Evolutionary conservation across 2,329 filamentous ascomycete genomes (phyloP).

Genomic region (Cordyceps cicadae): DNA sequence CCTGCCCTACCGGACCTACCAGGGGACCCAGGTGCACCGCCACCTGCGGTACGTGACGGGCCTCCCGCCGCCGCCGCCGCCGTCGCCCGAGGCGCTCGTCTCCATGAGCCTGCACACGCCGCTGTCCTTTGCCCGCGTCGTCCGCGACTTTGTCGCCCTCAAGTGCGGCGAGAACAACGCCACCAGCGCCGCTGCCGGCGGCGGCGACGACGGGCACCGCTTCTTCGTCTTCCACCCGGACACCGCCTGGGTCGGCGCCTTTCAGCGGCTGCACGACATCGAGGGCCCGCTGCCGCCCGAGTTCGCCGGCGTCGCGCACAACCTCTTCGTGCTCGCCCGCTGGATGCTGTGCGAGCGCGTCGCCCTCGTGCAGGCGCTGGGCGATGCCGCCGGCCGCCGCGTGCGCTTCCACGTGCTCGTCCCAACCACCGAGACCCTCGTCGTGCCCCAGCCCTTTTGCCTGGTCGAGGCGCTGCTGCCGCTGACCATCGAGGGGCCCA

Average conservation of each 20-base stretch:
- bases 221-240: slow-evolving; percentile 12
- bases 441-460: slow-evolving; percentile 9
- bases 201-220: not conserved
- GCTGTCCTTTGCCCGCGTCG: not conserved
- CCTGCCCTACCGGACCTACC: slow-evolving; percentile 6
- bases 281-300: slow-evolving; percentile 2
- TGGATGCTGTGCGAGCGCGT: slow-evolving; percentile 13
- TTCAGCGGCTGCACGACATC: not conserved
- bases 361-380: slow-evolving; percentile 4
- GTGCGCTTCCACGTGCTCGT: slow-evolving; percentile 10
- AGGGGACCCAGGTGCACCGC: not conserved
- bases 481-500: slow-evolving; percentile 5
- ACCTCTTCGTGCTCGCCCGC: slow-evolving; percentile 9
- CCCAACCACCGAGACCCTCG: slow-evolving; percentile 3
- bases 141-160: slow-evolving; percentile 9
- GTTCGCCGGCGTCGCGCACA: slow-evolving; percentile 6
- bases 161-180: slow-evolving; percentile 1
- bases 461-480: slow-evolving; percentile 2
- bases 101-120: not conserved
- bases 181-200: not conserved
- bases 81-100: not conserved
- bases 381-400: not conserved
- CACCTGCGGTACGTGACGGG: not conserved
- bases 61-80: not conserved
- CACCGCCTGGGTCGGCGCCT: slow-evolving; percentile 10